Percentiles rank a stretch among this genome's conserved stretches.
These are phyloP conservation scores for Hemileccinum rubropunctum DNA, from an alignment of 768 basidiomycete species.

Conservation along the genomic window DNA sequence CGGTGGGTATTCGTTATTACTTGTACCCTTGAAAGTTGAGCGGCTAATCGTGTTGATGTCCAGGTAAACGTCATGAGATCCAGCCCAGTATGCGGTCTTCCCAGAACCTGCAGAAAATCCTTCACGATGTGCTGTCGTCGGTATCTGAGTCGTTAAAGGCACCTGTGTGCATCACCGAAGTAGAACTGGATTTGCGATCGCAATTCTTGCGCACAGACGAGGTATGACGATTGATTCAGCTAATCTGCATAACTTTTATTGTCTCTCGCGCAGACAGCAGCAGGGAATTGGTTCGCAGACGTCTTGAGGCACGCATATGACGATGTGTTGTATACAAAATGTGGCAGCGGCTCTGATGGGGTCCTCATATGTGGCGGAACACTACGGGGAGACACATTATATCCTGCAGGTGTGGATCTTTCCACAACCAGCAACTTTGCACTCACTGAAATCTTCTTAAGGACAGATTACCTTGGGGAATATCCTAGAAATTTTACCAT, in stretches of 20 bases:
- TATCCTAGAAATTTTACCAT: conserved; percentile 85
- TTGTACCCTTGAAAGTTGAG: background rate
- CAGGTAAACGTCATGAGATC: conserved; percentile 68
- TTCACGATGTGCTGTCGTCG: conserved; percentile 62
- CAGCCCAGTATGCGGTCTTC: conserved; percentile 58
- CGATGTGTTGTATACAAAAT: conserved; percentile 57
- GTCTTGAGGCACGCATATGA: conserved; percentile 82
- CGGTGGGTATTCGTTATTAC: conserved; percentile 40
- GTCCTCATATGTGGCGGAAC: conserved; percentile 84
- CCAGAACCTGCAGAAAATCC: conserved; percentile 49
- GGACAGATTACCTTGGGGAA: conserved; percentile 78
- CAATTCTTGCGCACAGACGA: conserved; percentile 72
- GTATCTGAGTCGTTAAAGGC: conserved; percentile 69
- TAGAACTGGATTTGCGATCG: conserved; percentile 71
- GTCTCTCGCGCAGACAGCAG: conserved; percentile 48
- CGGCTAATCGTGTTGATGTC: background rate
- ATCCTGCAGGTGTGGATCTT: conserved; percentile 64
- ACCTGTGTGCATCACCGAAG: conserved; percentile 70
- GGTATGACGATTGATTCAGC: conserved; percentile 35
- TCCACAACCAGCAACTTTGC: background rate
- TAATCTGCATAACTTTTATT: background rate
- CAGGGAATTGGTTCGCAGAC: conserved; percentile 84
- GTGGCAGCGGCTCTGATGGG: conserved; percentile 67
- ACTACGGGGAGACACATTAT: conserved; percentile 79
- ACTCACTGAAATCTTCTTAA: conserved; percentile 32